These are phyloP conservation scores for Candida ovalis DNA, from an alignment of 805 yeast genomes.

Conservation along the genomic window DNA sequence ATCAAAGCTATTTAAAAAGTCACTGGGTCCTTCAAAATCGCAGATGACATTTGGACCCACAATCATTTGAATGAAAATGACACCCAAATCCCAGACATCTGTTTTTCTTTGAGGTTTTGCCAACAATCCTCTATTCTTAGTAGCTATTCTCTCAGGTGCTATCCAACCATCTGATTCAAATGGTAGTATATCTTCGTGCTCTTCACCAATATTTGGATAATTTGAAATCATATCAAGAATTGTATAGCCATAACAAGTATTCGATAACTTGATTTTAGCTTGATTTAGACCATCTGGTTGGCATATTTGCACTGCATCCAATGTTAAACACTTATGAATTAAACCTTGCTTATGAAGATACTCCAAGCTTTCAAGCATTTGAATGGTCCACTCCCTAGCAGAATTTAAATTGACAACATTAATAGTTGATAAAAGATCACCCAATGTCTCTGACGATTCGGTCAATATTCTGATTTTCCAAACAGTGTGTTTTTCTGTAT, in stretches of 20 bases:
- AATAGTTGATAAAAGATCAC: constrained; percentile 64
- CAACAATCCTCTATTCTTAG: constrained; percentile 21
- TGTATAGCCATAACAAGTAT: constrained; percentile 56
- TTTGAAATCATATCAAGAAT: constrained; percentile 35
- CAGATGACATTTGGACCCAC: constrained; percentile 55
- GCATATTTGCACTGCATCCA: constrained; percentile 53
- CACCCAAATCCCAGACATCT: constrained; percentile 93
- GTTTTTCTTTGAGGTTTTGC: constrained; percentile 68
- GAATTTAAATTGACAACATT: constrained; percentile 65
- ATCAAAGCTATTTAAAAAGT: constrained; percentile 45
- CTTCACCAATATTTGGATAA: constrained; percentile 28
- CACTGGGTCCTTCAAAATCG: constrained; percentile 56
- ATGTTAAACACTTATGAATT: constrained; percentile 64
- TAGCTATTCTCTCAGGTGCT: constrained; percentile 67
- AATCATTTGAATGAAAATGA: constrained; percentile 62
- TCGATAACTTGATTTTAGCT: constrained; percentile 54
- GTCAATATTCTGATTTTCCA: constrained; percentile 73
- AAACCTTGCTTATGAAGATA: constrained; percentile 81
- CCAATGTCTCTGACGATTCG: constrained; percentile 56
- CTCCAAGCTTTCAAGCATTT: constrained; percentile 81
- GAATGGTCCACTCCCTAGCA: constrained; percentile 87
- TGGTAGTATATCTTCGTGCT: constrained; percentile 21
- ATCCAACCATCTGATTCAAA: constrained; percentile 49
- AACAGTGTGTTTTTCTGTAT: constrained; percentile 27
- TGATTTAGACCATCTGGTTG: constrained; percentile 51